Base-by-base conservation (phyloP, 1,139 yeast genomes). In the Pichia sp. region DNA sequence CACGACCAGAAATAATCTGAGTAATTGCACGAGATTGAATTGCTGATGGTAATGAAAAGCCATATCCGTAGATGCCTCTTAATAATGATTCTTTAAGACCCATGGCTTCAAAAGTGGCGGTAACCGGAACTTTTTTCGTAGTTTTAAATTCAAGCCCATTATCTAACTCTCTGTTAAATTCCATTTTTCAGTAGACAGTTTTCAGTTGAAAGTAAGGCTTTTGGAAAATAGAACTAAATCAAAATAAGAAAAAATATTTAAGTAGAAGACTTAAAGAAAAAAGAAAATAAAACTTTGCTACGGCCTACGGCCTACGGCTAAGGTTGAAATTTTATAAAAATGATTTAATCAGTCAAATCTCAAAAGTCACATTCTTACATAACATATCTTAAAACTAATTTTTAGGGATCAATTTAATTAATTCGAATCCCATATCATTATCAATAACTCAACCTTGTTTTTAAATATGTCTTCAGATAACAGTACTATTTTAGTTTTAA, bases 1-100 rank as follows among this genome's bases (percentile, higher is more conserved):
- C 98, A 57, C 82, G 76, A 5, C 97, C 97, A 43, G 82, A 76
- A 44, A 90, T 87, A 51, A 90, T 89, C 60, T 90, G 97, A 68
- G 85, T 76, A 47, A 92, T 92, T 31, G 97, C 98, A 56, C 97
- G 73, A 37, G 95, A 86, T 65, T 92, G 98, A 65, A 92, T 92
- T 7, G 97, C 89, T 25, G 96, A 87, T 20, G 98, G 98, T 9
- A 84, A 78, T 65, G 89, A 96, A 61, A 89, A 92, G 22, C 98
- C 97, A 64, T 89, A 89, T 20, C 82, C 80, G 63, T 86, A 90
- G 40, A 90, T 85, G 10, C 97, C 97, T 59, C 75, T 72, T 28
- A 76, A 61, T 23, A 62, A 53, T 22, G 57, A 53, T 23, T 85
- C 87, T 58, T 85, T 82, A 46, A 87, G 67, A 37, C 72, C 68